Conservation (phyloP, 495 filamentous ascomycete species). For the Tuber microsphaerosporum region DNA sequence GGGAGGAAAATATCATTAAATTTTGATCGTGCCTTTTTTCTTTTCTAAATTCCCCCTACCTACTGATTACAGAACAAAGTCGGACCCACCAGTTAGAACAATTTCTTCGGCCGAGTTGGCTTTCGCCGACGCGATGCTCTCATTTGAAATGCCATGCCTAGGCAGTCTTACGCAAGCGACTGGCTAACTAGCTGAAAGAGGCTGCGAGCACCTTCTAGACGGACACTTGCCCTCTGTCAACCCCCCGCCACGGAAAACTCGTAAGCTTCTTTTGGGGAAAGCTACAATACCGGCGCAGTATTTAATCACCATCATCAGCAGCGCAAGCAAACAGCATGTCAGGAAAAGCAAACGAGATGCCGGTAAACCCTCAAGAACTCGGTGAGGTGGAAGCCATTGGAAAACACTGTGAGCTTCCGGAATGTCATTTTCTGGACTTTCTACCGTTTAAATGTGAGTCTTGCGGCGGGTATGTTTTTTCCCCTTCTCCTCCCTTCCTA, state of each 20-base stretch:
- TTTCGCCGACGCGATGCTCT: background rate
- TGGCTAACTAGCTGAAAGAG: background rate
- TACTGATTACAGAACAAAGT: background rate
- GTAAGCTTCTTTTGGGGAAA: background rate
- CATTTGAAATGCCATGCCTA: background rate
- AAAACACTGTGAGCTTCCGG: constrained; percentile 79
- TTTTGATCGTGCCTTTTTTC: background rate
- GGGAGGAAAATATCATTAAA: background rate
- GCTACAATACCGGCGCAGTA: background rate
- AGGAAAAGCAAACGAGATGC: background rate
- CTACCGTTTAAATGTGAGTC: constrained; percentile 91
- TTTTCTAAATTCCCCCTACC: background rate
- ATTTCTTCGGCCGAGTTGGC: background rate
- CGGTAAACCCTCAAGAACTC: constrained; percentile 7
- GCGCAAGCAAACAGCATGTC: background rate
- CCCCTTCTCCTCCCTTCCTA: background rate
- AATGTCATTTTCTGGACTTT: constrained; percentile 93
- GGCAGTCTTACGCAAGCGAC: constrained; percentile 1
- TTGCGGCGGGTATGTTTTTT: constrained; percentile 51
- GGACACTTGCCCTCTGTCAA: background rate
- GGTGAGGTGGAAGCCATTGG: constrained; percentile 53
- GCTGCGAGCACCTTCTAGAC: background rate
- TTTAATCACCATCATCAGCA: background rate
- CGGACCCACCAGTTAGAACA: background rate
- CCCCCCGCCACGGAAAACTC: background rate